These are phyloP conservation scores for Coemansia sp. DNA, from an alignment of 371 early-diverging fungal species.

Conservation along the genomic window DNA sequence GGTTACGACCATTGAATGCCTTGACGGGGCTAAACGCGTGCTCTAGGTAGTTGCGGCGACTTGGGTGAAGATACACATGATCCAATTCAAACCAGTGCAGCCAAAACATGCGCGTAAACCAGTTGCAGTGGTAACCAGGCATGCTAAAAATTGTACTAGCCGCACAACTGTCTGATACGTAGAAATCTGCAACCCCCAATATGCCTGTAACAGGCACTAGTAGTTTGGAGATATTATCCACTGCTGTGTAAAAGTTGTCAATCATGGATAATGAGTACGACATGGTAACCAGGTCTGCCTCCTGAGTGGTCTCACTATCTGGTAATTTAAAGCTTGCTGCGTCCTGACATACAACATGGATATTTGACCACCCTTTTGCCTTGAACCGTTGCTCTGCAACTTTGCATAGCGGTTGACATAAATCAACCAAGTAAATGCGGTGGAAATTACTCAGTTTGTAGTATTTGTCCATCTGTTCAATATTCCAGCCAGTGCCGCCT, in stretches of 20 bases:
- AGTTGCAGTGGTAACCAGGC: constrained; percentile 62
- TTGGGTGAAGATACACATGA: constrained; percentile 73
- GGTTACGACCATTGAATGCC: constrained; percentile 69
- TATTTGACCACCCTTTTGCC: constrained; percentile 75
- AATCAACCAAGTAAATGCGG: constrained; percentile 77
- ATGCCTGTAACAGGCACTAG: constrained; percentile 66
- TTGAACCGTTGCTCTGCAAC: constrained; percentile 75
- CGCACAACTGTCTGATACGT: constrained; percentile 59
- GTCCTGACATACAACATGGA: constrained; percentile 76
- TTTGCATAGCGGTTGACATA: constrained; percentile 78
- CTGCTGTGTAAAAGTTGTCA: constrained; percentile 66
- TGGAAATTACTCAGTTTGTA: constrained; percentile 76
- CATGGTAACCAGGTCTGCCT: constrained; percentile 74
- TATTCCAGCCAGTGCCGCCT: constrained; percentile 86
- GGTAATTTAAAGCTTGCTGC: constrained; percentile 68
- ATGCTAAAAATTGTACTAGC: constrained; percentile 31
- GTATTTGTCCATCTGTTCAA: constrained; percentile 75
- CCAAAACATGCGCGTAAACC: constrained; percentile 83
- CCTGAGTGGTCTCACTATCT: constrained; percentile 53
- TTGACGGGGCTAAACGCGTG: constrained; percentile 78
- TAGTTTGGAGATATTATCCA: constrained; percentile 66
- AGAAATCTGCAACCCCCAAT: constrained; percentile 78
- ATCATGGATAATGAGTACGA: constrained; percentile 91
- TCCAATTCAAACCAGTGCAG: constrained; percentile 75
- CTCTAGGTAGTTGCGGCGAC: constrained; percentile 83